A percentile compares a stretch with the other conserved stretches of the same genome.
phyloP scores from a whole-genome alignment of 2,329 filamentous ascomycete genomes.

The Bipolaris zeicola region DNA sequence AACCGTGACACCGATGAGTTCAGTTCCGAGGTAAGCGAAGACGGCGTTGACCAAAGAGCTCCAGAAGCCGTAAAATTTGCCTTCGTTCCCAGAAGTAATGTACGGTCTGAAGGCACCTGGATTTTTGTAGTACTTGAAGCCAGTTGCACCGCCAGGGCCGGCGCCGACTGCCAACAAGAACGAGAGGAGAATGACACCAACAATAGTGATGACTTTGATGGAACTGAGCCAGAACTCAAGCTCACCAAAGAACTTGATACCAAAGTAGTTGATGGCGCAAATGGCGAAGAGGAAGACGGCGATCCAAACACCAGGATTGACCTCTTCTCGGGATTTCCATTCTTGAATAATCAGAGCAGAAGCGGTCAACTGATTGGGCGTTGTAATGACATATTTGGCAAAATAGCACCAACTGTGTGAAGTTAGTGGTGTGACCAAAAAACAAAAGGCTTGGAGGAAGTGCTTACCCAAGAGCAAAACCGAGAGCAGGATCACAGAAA shows the following conservation, averaged over 20 bases:
- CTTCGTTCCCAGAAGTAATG: slow-evolving; percentile 39
- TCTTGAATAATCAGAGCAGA: slow-evolving; percentile 78
- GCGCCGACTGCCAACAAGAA: slow-evolving; percentile 53
- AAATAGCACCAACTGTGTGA: slow-evolving; percentile 63
- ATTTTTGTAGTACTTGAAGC: slow-evolving; percentile 54
- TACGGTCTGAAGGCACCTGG: slow-evolving; percentile 54
- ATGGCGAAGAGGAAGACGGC: slow-evolving; percentile 59
- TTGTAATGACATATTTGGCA: slow-evolving; percentile 80
- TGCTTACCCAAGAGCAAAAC: slow-evolving; percentile 65
- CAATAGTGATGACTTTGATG: slow-evolving; percentile 54
- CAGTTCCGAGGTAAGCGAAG: slow-evolving; percentile 75
- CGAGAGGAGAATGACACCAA: slow-evolving; percentile 54
- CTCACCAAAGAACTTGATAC: slow-evolving; percentile 63
- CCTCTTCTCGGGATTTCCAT: slow-evolving; percentile 68
- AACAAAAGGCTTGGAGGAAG: neutral
- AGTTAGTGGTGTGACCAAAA: neutral
- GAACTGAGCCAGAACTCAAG: slow-evolving; percentile 57
- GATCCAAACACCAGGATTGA: slow-evolving; percentile 83
- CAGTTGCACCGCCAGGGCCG: slow-evolving; percentile 49
- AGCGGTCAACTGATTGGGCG: slow-evolving; percentile 83
- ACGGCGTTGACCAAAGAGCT: slow-evolving; percentile 75
- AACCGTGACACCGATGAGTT: slow-evolving; percentile 78
- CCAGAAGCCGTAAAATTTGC: slow-evolving; percentile 61
- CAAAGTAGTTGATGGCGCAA: slow-evolving; percentile 55
- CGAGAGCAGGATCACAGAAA: slow-evolving; percentile 80